Conservation (phyloP, 768 basidiomycete genomes). For the Leccinum disarticulatum region DNA sequence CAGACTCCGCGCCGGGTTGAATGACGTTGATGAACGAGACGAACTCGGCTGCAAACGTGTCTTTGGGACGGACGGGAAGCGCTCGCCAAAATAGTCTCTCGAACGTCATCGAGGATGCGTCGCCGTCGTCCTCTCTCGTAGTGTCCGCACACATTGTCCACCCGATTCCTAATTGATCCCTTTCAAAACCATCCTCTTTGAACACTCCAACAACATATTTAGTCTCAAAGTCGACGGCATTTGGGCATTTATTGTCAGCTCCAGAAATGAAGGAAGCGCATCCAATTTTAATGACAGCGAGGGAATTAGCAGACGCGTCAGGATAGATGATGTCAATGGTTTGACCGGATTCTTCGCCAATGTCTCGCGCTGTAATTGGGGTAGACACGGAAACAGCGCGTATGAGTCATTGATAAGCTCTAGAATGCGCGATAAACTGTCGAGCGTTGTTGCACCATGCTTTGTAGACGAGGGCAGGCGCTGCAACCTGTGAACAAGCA, state of each 20-base stretch:
- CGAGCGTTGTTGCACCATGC: slow-evolving; percentile 42
- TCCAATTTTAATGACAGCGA: slow-evolving; percentile 65
- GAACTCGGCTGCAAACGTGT: slow-evolving; percentile 30
- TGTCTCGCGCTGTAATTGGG: slow-evolving; percentile 40
- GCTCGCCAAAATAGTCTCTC: slow-evolving; percentile 50
- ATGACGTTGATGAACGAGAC: slow-evolving; percentile 3
- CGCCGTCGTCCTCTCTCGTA: slow-evolving; percentile 78
- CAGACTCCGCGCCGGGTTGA: background rate
- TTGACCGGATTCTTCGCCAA: slow-evolving; percentile 62
- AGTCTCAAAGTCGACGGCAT: slow-evolving; percentile 69
- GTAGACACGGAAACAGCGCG: slow-evolving; percentile 57
- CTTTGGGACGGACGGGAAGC: slow-evolving; percentile 11
- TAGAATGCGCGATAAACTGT: slow-evolving; percentile 55
- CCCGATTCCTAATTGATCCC: slow-evolving; percentile 63
- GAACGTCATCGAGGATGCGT: slow-evolving; percentile 60
- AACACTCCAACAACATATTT: slow-evolving; percentile 50
- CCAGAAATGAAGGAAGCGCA: slow-evolving; percentile 60
- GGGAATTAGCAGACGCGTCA: slow-evolving; percentile 66
- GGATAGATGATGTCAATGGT: slow-evolving; percentile 57
- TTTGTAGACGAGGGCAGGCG: slow-evolving; percentile 43
- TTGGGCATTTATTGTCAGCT: slow-evolving; percentile 38
- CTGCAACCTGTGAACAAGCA: slow-evolving; percentile 46
- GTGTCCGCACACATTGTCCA: slow-evolving; percentile 62
- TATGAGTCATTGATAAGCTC: slow-evolving; percentile 52
- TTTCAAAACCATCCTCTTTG: slow-evolving; percentile 46